A percentile compares a stretch with the other conserved stretches of the same genome.
phyloP scores from a whole-genome alignment of 805 yeast species.

The Yamadazyma tumulicola region DNA sequence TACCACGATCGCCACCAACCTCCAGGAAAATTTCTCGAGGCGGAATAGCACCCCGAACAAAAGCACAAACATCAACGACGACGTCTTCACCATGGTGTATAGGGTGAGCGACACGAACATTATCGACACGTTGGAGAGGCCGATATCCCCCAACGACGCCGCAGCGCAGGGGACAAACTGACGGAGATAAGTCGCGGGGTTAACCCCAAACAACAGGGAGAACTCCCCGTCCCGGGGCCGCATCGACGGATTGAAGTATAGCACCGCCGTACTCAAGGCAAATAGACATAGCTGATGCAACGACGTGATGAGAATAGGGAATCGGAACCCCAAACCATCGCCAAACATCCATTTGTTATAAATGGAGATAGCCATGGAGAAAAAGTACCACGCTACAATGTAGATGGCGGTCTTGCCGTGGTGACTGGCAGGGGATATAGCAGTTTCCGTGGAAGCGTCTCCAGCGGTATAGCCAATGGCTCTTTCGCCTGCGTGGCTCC shows the following conservation, averaged over 20 bases:
- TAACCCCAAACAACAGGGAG: constrained; percentile 19
- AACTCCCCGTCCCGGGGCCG: constrained; percentile 31
- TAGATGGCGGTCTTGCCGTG: constrained; percentile 23
- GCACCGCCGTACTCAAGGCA: constrained; percentile 43
- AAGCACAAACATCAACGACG: constrained; percentile 83
- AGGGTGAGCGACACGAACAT: constrained; percentile 74
- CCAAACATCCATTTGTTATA: constrained; percentile 99
- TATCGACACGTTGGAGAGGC: constrained; percentile 83
- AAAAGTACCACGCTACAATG: constrained; percentile 63
- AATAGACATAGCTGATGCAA: constrained; percentile 77
- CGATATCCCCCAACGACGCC: constrained; percentile 91
- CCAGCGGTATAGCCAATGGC: too few species aligned
- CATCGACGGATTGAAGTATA: constrained; percentile 46
- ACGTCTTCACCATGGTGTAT: constrained; percentile 91
- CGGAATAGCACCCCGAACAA: constrained; percentile 81
- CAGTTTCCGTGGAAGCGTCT: too few species aligned
- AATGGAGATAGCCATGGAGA: constrained; percentile 65
- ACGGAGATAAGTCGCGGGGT: constrained; percentile 31
- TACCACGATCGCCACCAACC: constrained; percentile 63
- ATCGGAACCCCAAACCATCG: constrained; percentile 68
- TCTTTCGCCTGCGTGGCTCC: too few species aligned
- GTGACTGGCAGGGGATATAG: too few species aligned
- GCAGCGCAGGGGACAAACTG: constrained; percentile 79
- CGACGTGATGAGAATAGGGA: constrained; percentile 81
- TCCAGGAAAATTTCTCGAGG: constrained; percentile 70